Conservation (phyloP, 345 rosid genomes). For the Noccaea bulbosa region DNA sequence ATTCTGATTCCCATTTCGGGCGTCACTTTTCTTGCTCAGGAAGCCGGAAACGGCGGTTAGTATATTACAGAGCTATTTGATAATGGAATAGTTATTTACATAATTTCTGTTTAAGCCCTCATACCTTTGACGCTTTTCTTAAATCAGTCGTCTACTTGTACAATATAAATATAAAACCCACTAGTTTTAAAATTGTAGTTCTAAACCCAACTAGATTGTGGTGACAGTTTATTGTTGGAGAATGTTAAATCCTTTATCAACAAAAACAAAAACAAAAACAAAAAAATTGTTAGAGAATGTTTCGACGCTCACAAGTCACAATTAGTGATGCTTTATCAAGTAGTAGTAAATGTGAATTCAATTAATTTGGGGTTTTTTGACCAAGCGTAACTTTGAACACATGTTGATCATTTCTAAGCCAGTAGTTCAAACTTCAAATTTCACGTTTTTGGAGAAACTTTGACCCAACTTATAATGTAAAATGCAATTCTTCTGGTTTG, state of each 20-base stretch:
- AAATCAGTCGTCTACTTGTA: constrained; percentile 11
- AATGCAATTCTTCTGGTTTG: not conserved
- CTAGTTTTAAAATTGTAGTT: not conserved
- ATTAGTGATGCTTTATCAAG: no score
- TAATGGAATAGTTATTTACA: constrained; percentile 12
- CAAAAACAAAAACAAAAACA: no score
- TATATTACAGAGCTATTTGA: not conserved
- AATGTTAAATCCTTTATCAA: no score
- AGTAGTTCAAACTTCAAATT: not conserved
- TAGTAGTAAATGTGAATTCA: no score
- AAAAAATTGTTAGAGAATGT: not conserved
- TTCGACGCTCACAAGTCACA: not conserved
- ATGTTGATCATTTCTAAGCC: not conserved
- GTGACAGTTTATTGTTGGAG: not conserved
- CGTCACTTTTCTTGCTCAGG: constrained; percentile 30
- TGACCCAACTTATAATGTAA: not conserved
- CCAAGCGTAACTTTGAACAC: no score
- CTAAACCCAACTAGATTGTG: not conserved
- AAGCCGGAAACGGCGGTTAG: constrained; percentile 32
- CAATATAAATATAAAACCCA: not conserved
- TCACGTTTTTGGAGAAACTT: not conserved
- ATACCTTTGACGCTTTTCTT: not conserved
- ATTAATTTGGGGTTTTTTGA: no score
- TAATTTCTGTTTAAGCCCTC: constrained; percentile 13
- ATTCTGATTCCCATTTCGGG: constrained; percentile 28